A percentile compares a stretch with the other conserved stretches of the same genome.
These are phyloP conservation scores for Nepenthes gracilis DNA, from an alignment of 148 eudicot species.

Conservation along the genomic window DNA sequence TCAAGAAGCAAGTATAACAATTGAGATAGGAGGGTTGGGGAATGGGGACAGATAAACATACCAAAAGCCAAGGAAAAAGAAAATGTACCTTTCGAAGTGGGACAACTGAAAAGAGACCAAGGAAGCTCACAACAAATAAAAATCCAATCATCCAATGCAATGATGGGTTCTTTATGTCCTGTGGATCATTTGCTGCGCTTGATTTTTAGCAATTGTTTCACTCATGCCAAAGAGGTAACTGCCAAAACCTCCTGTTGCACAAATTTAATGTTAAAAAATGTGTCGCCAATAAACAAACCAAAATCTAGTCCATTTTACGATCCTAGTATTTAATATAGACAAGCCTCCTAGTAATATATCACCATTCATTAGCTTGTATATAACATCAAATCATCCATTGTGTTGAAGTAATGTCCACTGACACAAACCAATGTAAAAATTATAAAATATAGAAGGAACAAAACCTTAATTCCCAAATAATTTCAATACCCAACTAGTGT, in stretches of 20 bases:
- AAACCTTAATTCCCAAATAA: too few species aligned
- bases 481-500: too few species aligned
- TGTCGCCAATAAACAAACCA: background rate
- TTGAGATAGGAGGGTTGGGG: background rate
- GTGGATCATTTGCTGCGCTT: constrained; percentile 20
- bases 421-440: too few species aligned
- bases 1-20: too few species aligned
- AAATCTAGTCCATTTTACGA: background rate
- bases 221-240: constrained; percentile 84
- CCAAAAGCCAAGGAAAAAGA: background rate
- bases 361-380: too few species aligned
- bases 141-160: constrained; percentile 70
- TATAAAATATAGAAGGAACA: too few species aligned
- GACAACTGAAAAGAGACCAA: constrained; percentile 69
- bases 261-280: background rate
- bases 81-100: constrained; percentile 65
- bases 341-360: too few species aligned
- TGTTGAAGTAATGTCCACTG: too few species aligned
- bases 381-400: too few species aligned
- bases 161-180: constrained; percentile 41
- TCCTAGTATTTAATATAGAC: background rate
- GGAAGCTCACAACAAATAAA: constrained; percentile 71
- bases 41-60: background rate
- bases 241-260: constrained; percentile 68
- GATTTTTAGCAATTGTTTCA: constrained; percentile 37